These are phyloP conservation scores for Sporobolus alterniflorus DNA, from an alignment of 202 grass and related monocot genomes.

Conservation along the genomic window DNA sequence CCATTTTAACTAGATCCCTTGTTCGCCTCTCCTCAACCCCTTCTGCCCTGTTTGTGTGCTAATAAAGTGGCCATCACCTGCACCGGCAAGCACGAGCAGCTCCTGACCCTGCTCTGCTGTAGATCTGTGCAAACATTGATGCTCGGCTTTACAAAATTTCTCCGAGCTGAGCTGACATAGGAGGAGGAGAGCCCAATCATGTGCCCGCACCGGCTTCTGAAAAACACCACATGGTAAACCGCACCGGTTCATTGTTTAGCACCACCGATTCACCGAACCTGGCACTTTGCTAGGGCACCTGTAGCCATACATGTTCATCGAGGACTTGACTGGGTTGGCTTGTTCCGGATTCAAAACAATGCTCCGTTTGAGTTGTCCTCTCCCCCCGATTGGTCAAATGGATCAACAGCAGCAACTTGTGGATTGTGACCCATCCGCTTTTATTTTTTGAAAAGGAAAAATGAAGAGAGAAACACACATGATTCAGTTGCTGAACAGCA, in stretches of 20 bases:
- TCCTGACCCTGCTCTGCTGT: constrained; percentile 17
- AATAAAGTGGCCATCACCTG: constrained; percentile 58
- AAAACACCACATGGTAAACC: constrained; percentile 31
- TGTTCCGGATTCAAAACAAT: constrained; percentile 47
- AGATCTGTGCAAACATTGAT: constrained; percentile 54
- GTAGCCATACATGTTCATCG: constrained; percentile 33
- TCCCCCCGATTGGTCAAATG: constrained; percentile 22
- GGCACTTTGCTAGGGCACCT: constrained; percentile 25
- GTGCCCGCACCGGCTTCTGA: constrained; percentile 32
- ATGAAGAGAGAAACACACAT: background rate
- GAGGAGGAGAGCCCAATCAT: constrained; percentile 48
- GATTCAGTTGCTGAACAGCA: constrained; percentile 19
- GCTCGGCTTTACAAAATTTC: constrained; percentile 44
- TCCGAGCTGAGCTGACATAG: background rate
- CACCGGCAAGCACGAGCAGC: constrained; percentile 34
- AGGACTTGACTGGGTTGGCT: constrained; percentile 28
- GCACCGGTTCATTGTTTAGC: constrained; percentile 34
- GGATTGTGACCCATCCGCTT: constrained; percentile 12
- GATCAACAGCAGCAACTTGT: constrained; percentile 43
- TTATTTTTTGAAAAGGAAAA: background rate
- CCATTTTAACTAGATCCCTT: constrained; percentile 38
- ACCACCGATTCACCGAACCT: constrained; percentile 9
- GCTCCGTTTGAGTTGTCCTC: constrained; percentile 41
- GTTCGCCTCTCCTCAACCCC: constrained; percentile 52
- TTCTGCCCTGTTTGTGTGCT: constrained; percentile 26